Evolutionary conservation across 164 flowering plant species (phyloP).

Genomic region (Saururus chinensis): DNA sequence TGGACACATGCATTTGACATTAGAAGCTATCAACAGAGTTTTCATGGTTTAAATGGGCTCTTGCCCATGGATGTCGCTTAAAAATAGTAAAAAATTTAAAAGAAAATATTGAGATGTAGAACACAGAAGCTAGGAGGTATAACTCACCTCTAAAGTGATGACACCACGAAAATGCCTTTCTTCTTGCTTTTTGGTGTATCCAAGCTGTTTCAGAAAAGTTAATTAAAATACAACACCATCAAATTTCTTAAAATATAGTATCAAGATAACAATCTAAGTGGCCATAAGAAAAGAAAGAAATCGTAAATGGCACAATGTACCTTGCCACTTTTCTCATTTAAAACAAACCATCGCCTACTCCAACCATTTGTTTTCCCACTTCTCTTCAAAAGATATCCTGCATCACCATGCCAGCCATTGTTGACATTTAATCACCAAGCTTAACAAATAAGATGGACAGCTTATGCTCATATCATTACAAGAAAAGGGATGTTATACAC

Average conservation of each 20-base stretch:
- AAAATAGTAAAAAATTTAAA: no score
- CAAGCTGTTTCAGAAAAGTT: constrained; percentile 53
- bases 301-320: constrained; percentile 21
- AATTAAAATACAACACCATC: background rate
- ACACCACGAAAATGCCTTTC: constrained; percentile 92
- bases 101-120: background rate
- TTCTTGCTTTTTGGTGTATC: constrained; percentile 96
- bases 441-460: background rate
- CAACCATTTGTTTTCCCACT: constrained; percentile 90
- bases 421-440: background rate
- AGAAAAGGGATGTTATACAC: no score
- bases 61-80: background rate
- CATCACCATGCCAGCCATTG: background rate
- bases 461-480: no score
- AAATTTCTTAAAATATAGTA: background rate
- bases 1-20: no score
- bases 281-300: background rate
- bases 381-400: constrained; percentile 86
- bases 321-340: constrained; percentile 95
- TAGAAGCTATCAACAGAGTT: no score
- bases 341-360: constrained; percentile 96
- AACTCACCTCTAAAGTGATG: constrained; percentile 76
- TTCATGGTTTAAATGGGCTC: no score
- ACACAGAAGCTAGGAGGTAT: background rate
- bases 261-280: background rate